These are phyloP conservation scores for Flaveria bidentis DNA, from an alignment of 129 eudicot genomes.

Conservation along the genomic window DNA sequence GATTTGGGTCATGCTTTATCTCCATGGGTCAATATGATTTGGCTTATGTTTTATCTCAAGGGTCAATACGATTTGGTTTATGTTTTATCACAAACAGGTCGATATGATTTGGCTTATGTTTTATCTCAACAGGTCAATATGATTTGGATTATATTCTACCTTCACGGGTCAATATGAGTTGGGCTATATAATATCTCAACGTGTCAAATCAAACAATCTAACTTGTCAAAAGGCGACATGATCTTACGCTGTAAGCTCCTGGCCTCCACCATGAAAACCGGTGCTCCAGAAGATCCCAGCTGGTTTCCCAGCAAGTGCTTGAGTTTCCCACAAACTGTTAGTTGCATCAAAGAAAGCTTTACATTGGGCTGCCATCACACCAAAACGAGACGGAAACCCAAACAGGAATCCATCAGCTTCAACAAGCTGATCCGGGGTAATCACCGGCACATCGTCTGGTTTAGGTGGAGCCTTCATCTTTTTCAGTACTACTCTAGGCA, in stretches of 20 bases:
- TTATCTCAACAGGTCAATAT: neutral
- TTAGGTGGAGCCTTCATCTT: slow-evolving; percentile 89
- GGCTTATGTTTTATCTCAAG: neutral
- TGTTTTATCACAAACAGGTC: neutral
- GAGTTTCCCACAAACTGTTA: slow-evolving; percentile 55
- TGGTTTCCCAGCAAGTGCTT: slow-evolving; percentile 91
- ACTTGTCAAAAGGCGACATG: neutral
- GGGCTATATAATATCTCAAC: neutral
- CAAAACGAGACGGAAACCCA: slow-evolving; percentile 90
- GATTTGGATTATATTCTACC: too few relatives aligned
- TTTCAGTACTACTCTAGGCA: slow-evolving; percentile 49
- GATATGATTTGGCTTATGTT: neutral
- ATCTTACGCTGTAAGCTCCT: slow-evolving; percentile 80
- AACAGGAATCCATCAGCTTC: slow-evolving; percentile 91
- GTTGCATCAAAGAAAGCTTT: slow-evolving; percentile 87
- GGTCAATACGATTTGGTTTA: neutral
- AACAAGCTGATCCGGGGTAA: slow-evolving; percentile 63
- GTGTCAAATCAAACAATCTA: neutral
- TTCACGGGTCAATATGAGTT: neutral
- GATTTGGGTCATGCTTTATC: neutral
- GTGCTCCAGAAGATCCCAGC: slow-evolving; percentile 99
- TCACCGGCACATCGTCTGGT: slow-evolving; percentile 69
- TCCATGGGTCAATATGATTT: neutral
- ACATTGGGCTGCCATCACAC: slow-evolving; percentile 90
- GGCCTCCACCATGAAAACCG: slow-evolving; percentile 93